A percentile compares a stretch with the other conserved stretches of the same genome.
Conservation (phyloP, 805 yeast genomes). For the Candida patagonica region DNA sequence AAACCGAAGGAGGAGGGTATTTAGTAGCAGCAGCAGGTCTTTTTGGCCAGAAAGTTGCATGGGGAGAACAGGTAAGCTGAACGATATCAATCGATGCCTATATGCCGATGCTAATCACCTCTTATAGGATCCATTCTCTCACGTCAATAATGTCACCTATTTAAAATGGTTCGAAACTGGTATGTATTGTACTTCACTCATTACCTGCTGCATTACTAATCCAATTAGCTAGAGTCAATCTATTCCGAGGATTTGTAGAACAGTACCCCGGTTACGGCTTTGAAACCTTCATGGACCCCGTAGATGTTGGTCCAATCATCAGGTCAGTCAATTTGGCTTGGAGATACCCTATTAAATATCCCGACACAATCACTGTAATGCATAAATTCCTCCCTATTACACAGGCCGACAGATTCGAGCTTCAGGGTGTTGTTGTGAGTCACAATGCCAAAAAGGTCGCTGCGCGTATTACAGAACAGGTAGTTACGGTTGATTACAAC, state of each 20-base stretch:
- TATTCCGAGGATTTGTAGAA: slow-evolving; percentile 12
- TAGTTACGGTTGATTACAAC: slow-evolving; percentile 26
- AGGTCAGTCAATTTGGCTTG: slow-evolving; percentile 25
- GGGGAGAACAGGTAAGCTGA: slow-evolving; percentile 20
- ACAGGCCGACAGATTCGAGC: slow-evolving; percentile 21
- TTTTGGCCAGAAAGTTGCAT: slow-evolving; percentile 17
- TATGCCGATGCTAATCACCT: neutral
- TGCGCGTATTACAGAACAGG: slow-evolving; percentile 24
- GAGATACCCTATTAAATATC: slow-evolving; percentile 25
- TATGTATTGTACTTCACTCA: neutral
- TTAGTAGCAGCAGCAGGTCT: slow-evolving; percentile 15
- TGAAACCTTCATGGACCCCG: slow-evolving; percentile 15
- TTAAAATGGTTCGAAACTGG: slow-evolving; percentile 26
- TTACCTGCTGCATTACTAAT: neutral
- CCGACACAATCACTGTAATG: slow-evolving; percentile 25
- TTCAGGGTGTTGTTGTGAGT: slow-evolving; percentile 24
- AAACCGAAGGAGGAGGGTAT: slow-evolving; percentile 20
- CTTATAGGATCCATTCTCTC: slow-evolving; percentile 22
- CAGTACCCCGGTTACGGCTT: slow-evolving; percentile 11
- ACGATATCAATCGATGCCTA: too few species aligned
- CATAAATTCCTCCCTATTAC: slow-evolving; percentile 21
- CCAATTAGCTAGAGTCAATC: slow-evolving; percentile 21
- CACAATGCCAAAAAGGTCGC: slow-evolving; percentile 26
- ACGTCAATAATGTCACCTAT: slow-evolving; percentile 27
- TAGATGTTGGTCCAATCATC: slow-evolving; percentile 25